Base-by-base conservation (phyloP, 2,329 filamentous ascomycete genomes). In the Domatiomyces globalis region DNA sequence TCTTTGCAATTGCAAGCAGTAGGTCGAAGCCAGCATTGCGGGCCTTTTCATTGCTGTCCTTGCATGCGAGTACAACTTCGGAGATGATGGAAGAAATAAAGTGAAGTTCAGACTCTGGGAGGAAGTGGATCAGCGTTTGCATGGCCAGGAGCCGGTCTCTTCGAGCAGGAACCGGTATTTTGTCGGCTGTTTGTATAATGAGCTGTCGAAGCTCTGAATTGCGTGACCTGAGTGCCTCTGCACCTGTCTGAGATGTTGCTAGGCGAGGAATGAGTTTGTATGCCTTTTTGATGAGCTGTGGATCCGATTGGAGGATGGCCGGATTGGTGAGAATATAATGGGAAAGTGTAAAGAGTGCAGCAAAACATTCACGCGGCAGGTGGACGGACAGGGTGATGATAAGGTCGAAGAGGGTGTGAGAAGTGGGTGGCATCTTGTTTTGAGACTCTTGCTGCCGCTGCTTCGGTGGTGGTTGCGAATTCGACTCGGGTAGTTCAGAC, bases 201-300 rank as follows among this genome's bases (percentile, higher is more conserved):
- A 98, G 74, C n/a, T 78, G 69, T 67, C 95, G 90, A 18, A 98
- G 73, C 63, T 95, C 88, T 0, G 69, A 67, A 59, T 80, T 87
- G 50, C 89, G 81, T 62, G 89, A 83, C 56, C 76, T 68, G 1
- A 98, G 76, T 2, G 90, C 89, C n/a, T 73, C 70, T 59, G 78
- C 80, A 45, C 92, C 92, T 47, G 77, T 78, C 33, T 85, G 79
- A 1, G 89, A 94, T 57, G 86, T 84, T 1, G 86, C 84, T 43
- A 98, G 78, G 50, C 92, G 83, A 2, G 92, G 90, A 48, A 98
- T 94, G 49, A 98, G 78, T 73, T 96, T 96, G 74, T 98, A 98
- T 0, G 92, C 90, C 71, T 98, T 98, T 79, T 98, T 98, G 67
- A 96, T 90, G 36, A 98, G 73, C 66, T 96, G 90, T 8, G 90